phyloP scores from a whole-genome alignment of 2,329 filamentous ascomycete species.

The Chaetomiaceae sp. region DNA sequence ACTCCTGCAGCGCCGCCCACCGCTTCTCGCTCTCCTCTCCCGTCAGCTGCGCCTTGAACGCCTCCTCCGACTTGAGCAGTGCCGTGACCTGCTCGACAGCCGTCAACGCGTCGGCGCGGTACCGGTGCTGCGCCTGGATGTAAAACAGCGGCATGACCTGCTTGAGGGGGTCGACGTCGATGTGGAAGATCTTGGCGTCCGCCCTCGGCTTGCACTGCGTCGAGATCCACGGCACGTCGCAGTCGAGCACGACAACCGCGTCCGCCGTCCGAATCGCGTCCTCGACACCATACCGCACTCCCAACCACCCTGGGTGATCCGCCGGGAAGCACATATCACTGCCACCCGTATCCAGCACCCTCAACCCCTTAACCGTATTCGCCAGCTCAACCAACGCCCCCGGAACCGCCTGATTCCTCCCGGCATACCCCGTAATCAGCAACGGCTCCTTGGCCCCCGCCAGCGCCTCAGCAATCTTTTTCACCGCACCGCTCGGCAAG shows the following conservation, averaged over 20 bases:
- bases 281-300: slow-evolving; percentile 70
- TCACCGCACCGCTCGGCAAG: slow-evolving; percentile 48
- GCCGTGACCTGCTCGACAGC: slow-evolving; percentile 66
- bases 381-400: slow-evolving; percentile 62
- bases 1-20: slow-evolving; percentile 51
- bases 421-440: slow-evolving; percentile 66
- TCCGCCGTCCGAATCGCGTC: slow-evolving; percentile 72
- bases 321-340: slow-evolving; percentile 79
- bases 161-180: slow-evolving; percentile 63
- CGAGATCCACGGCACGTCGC: slow-evolving; percentile 92
- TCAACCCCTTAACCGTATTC: slow-evolving; percentile 61
- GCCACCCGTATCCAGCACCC: slow-evolving; percentile 71
- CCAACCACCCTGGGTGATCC: slow-evolving; percentile 62
- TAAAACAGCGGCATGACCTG: slow-evolving; percentile 73
- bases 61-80: slow-evolving; percentile 48
- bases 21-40: slow-evolving; percentile 37
- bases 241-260: slow-evolving; percentile 79
- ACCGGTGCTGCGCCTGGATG: slow-evolving; percentile 60
- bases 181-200: slow-evolving; percentile 55
- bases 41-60: slow-evolving; percentile 39
- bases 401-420: slow-evolving; percentile 62
- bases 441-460: slow-evolving; percentile 62
- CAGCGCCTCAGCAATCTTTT: slow-evolving; percentile 59
- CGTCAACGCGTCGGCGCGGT: slow-evolving; percentile 60
- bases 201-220: slow-evolving; percentile 58